Base-by-base conservation (phyloP, 306 rosid species). In the Gillenia trifoliata region DNA sequence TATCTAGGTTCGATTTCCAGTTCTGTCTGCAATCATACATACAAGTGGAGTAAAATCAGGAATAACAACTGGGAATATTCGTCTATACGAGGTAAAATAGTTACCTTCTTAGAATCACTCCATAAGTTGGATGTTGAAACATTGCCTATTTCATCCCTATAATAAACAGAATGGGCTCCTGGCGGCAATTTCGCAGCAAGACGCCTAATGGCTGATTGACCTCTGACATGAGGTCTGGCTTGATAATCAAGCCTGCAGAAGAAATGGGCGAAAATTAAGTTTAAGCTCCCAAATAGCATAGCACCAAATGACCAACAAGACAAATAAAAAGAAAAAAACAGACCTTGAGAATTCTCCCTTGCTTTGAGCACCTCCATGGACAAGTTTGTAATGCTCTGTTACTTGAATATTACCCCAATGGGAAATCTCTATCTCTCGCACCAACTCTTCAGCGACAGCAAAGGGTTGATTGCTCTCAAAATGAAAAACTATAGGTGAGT, bases 361-460 rank as follows among this genome's bases (percentile, higher is more conserved):
- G 89, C 88, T 90, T 75, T 86, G 83, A 68, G 98, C 98, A 72
- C 98, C 99, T 29, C 87, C 98, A 76, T 92, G 95, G 69, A 89
- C 70, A 72, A 95, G 89, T 67, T 66, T 86, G 85, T 95, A 95
- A 75, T 90, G 90, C 91, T 95, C 98, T 20, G 97, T 92, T 70
- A 95, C 85, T 87, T 95, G 99, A 67, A 95, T 82, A 74, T 87
- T 92, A 52, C 99, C 99, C 99, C 99, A 95, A 73, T 92, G 99
- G 62, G 99, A 95, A 82, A 95, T 80, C 84, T 95, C 98, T 20
- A 95, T 81, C 88, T 95, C 99, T 49, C 97, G 88, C 66, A 83
- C 86, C 73, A 95, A 81, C 85, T 92, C 93, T 78, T 86, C 80
- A 59, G 96, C 99, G 62, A 95, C 97, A 11, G 96, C 98, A 81